Evolutionary conservation across 139 green algal species (phyloP).

Genomic region (Chlorella sp.): DNA sequence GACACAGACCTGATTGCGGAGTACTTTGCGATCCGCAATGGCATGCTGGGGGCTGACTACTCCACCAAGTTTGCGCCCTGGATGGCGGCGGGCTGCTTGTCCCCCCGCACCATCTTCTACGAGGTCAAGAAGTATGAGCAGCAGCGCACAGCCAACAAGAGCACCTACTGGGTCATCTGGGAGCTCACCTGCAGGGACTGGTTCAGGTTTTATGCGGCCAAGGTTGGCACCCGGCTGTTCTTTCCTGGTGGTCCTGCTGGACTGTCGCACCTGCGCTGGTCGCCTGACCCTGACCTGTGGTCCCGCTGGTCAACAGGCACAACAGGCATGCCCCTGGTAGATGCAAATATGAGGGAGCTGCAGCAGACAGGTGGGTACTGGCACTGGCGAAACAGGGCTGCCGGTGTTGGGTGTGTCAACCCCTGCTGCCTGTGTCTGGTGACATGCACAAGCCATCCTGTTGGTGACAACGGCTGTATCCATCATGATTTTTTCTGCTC

Average conservation of each 20-base stretch:
- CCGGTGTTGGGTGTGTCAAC: no score
- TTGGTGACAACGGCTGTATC: no score
- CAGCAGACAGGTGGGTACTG: slow-evolving; percentile 63
- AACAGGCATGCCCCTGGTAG: slow-evolving; percentile 91
- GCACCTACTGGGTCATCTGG: slow-evolving; percentile 90
- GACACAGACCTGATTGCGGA: slow-evolving; percentile 60
- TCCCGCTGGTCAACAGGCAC: slow-evolving; percentile 66
- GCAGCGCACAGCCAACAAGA: slow-evolving; percentile 78
- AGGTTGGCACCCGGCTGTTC: slow-evolving; percentile 92
- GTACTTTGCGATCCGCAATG: slow-evolving; percentile 74
- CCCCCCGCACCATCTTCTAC: slow-evolving; percentile 59
- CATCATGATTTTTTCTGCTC: no score
- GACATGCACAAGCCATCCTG: no score
- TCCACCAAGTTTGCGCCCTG: slow-evolving; percentile 85
- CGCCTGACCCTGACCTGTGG: slow-evolving; percentile 39
- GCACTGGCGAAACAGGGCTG: no score
- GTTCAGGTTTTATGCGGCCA: slow-evolving; percentile 86
- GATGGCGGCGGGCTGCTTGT: slow-evolving; percentile 89
- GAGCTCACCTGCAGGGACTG: slow-evolving; percentile 94
- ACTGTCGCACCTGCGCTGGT: not conserved
- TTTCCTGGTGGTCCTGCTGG: slow-evolving; percentile 40
- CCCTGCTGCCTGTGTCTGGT: no score
- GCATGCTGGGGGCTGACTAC: slow-evolving; percentile 93
- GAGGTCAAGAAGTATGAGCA: slow-evolving; percentile 82
- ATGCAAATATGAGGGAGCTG: slow-evolving; percentile 98